Base-by-base conservation (phyloP, 2,329 filamentous ascomycete species). In the Ceratocystis alfenasii region DNA sequence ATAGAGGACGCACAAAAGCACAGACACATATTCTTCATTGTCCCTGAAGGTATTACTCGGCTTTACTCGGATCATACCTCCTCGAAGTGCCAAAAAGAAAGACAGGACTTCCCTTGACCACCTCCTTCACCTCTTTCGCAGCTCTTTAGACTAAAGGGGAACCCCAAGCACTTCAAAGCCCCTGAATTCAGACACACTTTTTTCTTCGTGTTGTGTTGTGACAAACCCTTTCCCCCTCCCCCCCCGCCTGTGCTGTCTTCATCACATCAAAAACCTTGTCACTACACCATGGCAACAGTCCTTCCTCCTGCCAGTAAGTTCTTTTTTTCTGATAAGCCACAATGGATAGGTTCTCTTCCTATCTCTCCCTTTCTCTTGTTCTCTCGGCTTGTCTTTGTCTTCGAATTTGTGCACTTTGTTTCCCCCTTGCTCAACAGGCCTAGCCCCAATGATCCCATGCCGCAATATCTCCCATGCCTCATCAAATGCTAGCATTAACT, bases 261-360 rank as follows among this genome's bases (percentile, higher is more conserved):
- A 59, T 33, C 46, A 53, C 48, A 53, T 28, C 48, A 53, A 20
- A 33, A 33, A 59, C 53, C 53, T 59, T 33, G 53, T 59, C 53
- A 17, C 28, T 59, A 20, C 60, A 68, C 66, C 63, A 69, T 69
- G 65, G 67, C 66, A 45, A 64, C 69, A 36, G 62, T 20, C 44
- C 45, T 66, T 44, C 65, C 65, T 12, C 44, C 62, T 36, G 53
- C 59, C n/a, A 55, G 62, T 67, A 48, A 65, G 63, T 55, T 41
- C 10, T 41, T 41, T 3, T 36, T 41, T 41, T 41, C 36, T 30
- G 28, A 33, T 20, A 59, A 17, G 28, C 28, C 17, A 22, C 8
- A 22, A 15, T 20, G 20, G 15, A 30, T 5, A 20, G n/a, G 12
- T 7, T 15, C 3, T 25, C 6, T 33, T 33, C 30, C 30, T 33